Percentiles rank a stretch among this genome's conserved stretches.
Conservation (phyloP, 169 alveolate genomes). For the Babesia caballi region DNA sequence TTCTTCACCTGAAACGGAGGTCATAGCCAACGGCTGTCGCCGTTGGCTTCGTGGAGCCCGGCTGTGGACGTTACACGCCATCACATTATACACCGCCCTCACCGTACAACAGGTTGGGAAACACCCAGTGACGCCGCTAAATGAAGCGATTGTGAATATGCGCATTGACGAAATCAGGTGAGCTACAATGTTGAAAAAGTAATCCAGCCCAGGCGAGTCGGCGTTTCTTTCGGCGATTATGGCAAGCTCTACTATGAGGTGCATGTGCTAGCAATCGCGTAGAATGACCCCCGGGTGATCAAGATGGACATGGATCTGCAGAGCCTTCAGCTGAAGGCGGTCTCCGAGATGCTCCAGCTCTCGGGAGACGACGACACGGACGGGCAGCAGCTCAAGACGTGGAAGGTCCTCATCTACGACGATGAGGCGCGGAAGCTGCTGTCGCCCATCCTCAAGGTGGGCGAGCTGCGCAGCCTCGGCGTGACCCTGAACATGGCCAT, state of each 20-base stretch:
- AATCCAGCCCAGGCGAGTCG: conserved; percentile 62
- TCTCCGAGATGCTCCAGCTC: conserved; percentile 45
- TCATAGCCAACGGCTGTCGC: no score
- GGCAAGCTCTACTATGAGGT: conserved; percentile 74
- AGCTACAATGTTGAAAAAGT: neutral
- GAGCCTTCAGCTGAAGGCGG: conserved; percentile 32
- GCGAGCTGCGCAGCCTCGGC: conserved; percentile 82
- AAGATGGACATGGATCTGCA: conserved; percentile 52
- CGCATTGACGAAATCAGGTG: conserved; percentile 74
- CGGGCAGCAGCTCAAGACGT: conserved; percentile 67
- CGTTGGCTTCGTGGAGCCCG: no score
- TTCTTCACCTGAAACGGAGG: neutral
- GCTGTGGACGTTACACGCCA: no score
- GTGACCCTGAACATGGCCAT: conserved; percentile 79
- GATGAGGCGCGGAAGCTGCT: conserved; percentile 73
- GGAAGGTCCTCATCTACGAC: conserved; percentile 84
- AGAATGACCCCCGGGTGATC: neutral
- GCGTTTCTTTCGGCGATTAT: conserved; percentile 66
- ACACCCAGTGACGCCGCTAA: conserved; percentile 68
- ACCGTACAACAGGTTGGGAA: conserved; percentile 76
- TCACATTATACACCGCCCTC: no score
- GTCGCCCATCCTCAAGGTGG: conserved; percentile 80
- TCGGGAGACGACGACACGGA: conserved; percentile 61
- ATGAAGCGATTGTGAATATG: conserved; percentile 71
- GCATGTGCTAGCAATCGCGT: conserved; percentile 40